A percentile compares a stretch with the other conserved stretches of the same genome.
Evolutionary conservation across 2,329 filamentous ascomycete species (phyloP).

Genomic region (Colletotrichum sp.): DNA sequence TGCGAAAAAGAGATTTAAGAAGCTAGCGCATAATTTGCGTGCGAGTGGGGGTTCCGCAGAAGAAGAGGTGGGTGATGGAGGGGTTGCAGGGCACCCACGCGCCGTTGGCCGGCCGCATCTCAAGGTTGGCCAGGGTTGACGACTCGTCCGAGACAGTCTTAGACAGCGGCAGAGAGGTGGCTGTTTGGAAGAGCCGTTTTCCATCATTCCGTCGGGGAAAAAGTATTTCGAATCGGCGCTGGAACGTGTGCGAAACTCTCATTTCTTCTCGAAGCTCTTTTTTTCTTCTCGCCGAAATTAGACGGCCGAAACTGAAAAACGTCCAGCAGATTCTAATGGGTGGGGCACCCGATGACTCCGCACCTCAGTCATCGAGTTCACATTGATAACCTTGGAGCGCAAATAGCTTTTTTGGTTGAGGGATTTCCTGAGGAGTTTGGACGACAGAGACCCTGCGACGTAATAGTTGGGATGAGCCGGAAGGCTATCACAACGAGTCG

Average conservation of each 20-base stretch:
- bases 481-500: background rate
- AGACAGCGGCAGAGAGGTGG: background rate
- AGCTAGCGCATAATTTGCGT: background rate
- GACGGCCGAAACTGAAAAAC: background rate
- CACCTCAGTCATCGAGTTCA: background rate
- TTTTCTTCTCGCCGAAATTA: background rate
- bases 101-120: background rate
- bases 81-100: background rate
- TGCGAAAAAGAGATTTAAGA: accelerated
- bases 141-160: background rate
- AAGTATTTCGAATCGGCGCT: background rate
- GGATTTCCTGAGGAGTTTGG: conserved; percentile 8
- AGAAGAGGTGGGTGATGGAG: background rate
- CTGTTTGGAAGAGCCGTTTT: background rate
- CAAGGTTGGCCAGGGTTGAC: background rate
- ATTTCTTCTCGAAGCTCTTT: background rate
- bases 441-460: background rate
- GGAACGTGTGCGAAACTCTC: background rate
- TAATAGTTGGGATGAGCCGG: conserved; percentile 5
- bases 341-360: conserved; percentile 16
- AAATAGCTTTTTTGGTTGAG: background rate
- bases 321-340: conserved; percentile 5
- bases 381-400: background rate
- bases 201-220: background rate
- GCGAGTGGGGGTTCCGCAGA: background rate